phyloP scores from a whole-genome alignment of 2,329 filamentous ascomycete genomes.

The Elsinoe fawcettii region DNA sequence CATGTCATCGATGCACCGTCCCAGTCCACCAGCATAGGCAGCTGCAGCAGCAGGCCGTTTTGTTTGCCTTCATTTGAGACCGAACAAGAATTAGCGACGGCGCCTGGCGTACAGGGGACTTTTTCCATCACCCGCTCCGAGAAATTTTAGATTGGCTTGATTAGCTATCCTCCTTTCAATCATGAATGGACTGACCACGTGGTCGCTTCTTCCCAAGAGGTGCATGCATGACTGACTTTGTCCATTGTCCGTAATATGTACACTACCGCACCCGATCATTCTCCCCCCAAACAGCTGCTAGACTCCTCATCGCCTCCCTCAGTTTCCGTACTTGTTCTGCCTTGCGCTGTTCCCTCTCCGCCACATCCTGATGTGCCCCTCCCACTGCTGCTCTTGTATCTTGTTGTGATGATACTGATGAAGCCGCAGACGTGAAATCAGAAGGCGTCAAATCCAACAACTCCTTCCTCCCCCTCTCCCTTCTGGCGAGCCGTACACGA shows the following conservation, averaged over 20 bases:
- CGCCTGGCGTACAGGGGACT: conserved; percentile 2
- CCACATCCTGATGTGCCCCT: no score
- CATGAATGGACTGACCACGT: neutral
- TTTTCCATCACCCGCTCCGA: neutral
- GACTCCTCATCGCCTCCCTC: neutral
- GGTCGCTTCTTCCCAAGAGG: neutral
- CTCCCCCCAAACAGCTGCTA: neutral
- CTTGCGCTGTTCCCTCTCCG: neutral
- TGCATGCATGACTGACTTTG: no score
- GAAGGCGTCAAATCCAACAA: neutral
- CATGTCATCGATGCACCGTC: neutral
- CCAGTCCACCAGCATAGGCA: neutral
- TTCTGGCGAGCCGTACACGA: neutral
- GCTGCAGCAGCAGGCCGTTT: neutral
- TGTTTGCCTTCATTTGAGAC: neutral
- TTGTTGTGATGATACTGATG: neutral
- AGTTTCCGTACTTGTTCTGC: neutral
- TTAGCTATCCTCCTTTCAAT: neutral
- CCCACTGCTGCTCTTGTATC: neutral
- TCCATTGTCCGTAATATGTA: neutral
- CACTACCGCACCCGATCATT: neutral
- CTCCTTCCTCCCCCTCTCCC: neutral
- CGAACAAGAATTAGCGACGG: conserved; percentile 2
- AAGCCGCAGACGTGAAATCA: neutral
- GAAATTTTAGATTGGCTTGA: conserved; percentile 6